Percentiles rank a stretch among this genome's conserved stretches.
phyloP scores from a whole-genome alignment of 257 asterid species.

The Nicotiana paniculata region DNA sequence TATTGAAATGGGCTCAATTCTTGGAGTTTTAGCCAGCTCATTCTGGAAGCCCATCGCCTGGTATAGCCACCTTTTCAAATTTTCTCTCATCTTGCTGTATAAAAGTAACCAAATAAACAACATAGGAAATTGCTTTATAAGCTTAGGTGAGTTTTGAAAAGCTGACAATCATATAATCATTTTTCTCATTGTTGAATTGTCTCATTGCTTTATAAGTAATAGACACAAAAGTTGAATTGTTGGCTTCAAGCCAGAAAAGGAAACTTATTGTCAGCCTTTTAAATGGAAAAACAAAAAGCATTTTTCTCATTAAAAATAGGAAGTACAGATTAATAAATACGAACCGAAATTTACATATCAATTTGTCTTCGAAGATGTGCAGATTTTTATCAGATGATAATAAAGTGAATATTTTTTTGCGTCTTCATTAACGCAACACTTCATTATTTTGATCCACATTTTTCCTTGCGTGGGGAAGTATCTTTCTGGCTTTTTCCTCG shows the following conservation, averaged over 20 bases:
- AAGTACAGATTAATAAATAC: too few relatives aligned
- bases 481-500: too few relatives aligned
- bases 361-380: too few relatives aligned
- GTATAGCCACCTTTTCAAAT: conserved; percentile 31
- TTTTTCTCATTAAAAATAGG: neutral
- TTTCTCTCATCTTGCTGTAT: conserved; percentile 53
- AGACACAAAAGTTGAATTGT: neutral
- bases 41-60: conserved; percentile 33
- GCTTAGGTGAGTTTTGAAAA: neutral
- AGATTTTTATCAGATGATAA: neutral
- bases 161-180: neutral
- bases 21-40: conserved; percentile 26
- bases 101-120: neutral
- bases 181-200: too few relatives aligned
- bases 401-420: neutral
- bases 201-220: neutral
- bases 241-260: neutral
- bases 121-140: neutral
- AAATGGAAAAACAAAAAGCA: neutral
- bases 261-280: neutral
- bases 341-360: too few relatives aligned
- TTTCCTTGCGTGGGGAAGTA: neutral
- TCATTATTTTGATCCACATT: too few relatives aligned
- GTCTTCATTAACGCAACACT: too few relatives aligned
- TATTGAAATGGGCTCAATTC: neutral